Percentiles rank a stretch among this genome's conserved stretches.
phyloP scores from a whole-genome alignment of 1,284 basidiomycete species.

The Microbotryomycetes sp. region DNA sequence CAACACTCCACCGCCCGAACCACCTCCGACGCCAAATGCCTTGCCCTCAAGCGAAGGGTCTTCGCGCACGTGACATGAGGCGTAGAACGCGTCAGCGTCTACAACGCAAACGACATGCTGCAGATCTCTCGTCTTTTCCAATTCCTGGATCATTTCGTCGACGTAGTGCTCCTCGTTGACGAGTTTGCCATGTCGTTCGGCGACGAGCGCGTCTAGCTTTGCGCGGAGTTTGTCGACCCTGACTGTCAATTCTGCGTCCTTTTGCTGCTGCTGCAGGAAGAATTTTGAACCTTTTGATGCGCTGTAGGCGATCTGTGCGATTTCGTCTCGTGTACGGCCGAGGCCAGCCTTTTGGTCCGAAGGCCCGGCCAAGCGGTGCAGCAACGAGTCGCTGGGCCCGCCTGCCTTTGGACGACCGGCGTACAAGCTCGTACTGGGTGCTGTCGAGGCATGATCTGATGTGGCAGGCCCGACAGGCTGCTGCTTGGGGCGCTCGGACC shows the following conservation, averaged over 20 bases:
- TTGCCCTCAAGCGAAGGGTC: conserved; percentile 50
- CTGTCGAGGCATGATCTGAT: too few species aligned
- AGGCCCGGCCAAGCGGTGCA: conserved; percentile 28
- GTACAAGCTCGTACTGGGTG: too few species aligned
- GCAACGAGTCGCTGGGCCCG: conserved; percentile 6
- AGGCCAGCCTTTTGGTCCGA: conserved; percentile 33
- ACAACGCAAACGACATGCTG: conserved; percentile 77
- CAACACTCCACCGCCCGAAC: conserved; percentile 53
- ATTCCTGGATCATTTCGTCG: conserved; percentile 53
- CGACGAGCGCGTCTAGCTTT: neutral
- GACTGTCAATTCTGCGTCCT: conserved; percentile 64
- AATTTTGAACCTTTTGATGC: conserved; percentile 32
- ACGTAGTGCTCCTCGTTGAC: conserved; percentile 47
- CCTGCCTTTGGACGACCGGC: neutral
- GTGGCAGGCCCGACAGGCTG: too few species aligned
- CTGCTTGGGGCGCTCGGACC: too few species aligned
- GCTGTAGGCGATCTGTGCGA: conserved; percentile 31
- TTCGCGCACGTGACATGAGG: conserved; percentile 59
- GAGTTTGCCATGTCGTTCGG: neutral
- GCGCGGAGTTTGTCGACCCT: conserved; percentile 9
- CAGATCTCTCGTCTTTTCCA: conserved; percentile 70
- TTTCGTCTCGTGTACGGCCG: conserved; percentile 1
- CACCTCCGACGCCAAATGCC: conserved; percentile 67
- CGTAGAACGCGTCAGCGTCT: conserved; percentile 65
- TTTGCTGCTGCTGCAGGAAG: conserved; percentile 67